These are phyloP conservation scores for Spergularia bocconei DNA, from an alignment of 148 eudicot species.

Conservation along the genomic window DNA sequence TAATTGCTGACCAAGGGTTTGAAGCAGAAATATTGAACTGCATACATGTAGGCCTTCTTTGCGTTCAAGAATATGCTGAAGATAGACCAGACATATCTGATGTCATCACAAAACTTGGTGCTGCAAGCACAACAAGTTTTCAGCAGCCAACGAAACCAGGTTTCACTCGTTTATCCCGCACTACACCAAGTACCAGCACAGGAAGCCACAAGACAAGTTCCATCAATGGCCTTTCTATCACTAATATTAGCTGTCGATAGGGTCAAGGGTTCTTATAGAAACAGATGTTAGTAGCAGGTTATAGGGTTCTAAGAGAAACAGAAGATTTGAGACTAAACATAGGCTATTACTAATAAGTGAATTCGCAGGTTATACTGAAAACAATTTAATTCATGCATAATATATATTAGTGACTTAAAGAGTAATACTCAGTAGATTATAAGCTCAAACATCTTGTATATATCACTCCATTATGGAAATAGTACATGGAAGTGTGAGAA, in stretches of 20 bases:
- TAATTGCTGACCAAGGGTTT: constrained; percentile 8
- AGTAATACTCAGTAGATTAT: too few species aligned
- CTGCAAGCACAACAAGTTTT: constrained; percentile 25
- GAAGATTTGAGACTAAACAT: too few species aligned
- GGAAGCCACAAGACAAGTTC: not conserved
- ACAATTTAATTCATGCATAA: too few species aligned
- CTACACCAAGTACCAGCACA: constrained; percentile 1
- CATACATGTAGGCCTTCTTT: constrained; percentile 47
- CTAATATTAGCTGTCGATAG: constrained; percentile 12
- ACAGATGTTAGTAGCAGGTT: not conserved
- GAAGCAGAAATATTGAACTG: constrained; percentile 32
- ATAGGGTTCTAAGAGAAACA: too few species aligned
- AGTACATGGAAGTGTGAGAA: too few species aligned
- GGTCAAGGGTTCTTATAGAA: not conserved
- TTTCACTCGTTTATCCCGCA: constrained; percentile 21
- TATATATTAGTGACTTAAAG: too few species aligned
- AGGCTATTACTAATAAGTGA: too few species aligned
- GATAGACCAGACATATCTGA: constrained; percentile 43
- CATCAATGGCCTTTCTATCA: constrained; percentile 13
- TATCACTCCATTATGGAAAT: too few species aligned
- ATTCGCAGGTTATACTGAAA: too few species aligned
- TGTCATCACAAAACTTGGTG: constrained; percentile 38
- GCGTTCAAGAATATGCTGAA: constrained; percentile 49
- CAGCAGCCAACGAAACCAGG: constrained; percentile 34
- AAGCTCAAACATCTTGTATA: too few species aligned